Evolutionary conservation across 805 yeast species (phyloP).

Genomic region (Candida railenensis): DNA sequence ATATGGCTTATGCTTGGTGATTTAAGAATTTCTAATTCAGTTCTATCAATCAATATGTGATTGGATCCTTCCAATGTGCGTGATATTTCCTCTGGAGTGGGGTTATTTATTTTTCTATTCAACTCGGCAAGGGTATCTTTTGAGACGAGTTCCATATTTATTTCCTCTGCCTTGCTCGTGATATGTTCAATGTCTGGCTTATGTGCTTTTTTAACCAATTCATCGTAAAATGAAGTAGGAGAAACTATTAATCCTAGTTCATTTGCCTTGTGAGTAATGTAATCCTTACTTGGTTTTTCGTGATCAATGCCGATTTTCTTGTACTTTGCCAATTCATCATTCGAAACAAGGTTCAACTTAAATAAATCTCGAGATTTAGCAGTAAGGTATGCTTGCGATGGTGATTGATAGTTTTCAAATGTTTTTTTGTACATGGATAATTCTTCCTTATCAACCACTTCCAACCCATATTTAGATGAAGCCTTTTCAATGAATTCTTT

Average conservation of each 20-base stretch:
- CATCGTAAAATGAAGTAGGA: constrained; percentile 28
- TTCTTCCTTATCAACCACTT: constrained; percentile 12
- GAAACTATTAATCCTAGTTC: constrained; percentile 31
- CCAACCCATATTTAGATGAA: constrained; percentile 11
- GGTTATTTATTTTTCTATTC: background rate
- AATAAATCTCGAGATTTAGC: constrained; percentile 17
- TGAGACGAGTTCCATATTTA: constrained; percentile 11
- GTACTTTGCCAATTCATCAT: constrained; percentile 16
- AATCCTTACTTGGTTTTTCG: constrained; percentile 32
- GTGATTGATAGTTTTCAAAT: constrained; percentile 14
- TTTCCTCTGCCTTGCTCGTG: constrained; percentile 15
- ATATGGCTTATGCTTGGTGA: constrained; percentile 14
- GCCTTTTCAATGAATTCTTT: constrained; percentile 18
- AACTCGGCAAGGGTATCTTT: constrained; percentile 8
- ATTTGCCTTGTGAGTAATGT: constrained; percentile 34
- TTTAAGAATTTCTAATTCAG: constrained; percentile 21
- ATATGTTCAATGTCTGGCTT: constrained; percentile 25
- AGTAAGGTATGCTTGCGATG: constrained; percentile 23
- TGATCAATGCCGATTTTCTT: constrained; percentile 21
- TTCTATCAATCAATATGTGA: background rate
- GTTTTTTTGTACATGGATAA: constrained; percentile 15
- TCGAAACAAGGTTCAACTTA: constrained; percentile 16
- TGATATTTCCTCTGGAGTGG: constrained; percentile 10
- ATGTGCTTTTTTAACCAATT: constrained; percentile 23
- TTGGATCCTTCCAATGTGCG: background rate